A percentile compares a stretch with the other conserved stretches of the same genome.
These are phyloP conservation scores for Wakefieldia striispora DNA, from an alignment of 768 basidiomycete genomes.

Conservation along the genomic window DNA sequence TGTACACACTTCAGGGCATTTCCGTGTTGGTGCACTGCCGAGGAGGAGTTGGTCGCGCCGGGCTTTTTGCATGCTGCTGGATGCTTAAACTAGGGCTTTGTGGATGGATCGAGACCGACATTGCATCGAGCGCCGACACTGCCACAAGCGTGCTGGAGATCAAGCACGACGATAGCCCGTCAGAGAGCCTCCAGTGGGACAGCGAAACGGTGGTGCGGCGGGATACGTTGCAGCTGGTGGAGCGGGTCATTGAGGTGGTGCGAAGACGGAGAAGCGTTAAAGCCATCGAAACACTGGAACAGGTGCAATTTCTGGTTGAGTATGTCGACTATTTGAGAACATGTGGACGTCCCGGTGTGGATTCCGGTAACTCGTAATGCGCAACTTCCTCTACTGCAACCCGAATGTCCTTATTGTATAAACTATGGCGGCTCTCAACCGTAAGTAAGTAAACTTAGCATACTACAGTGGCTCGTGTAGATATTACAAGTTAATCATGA, in stretches of 20 bases:
- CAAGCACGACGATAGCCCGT: background rate
- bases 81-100: slow-evolving; percentile 88
- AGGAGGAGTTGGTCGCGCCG: slow-evolving; percentile 92
- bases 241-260: slow-evolving; percentile 70
- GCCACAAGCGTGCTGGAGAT: slow-evolving; percentile 10
- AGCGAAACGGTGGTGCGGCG: slow-evolving; percentile 29
- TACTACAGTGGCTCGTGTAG: background rate
- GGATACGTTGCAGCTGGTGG: slow-evolving; percentile 64
- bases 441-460: background rate
- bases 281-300: slow-evolving; percentile 92
- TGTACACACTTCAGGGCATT: slow-evolving; percentile 71
- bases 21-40: slow-evolving; percentile 86
- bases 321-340: slow-evolving; percentile 62
- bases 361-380: background rate
- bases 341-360: background rate
- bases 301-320: slow-evolving; percentile 80
- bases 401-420: background rate
- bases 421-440: background rate
- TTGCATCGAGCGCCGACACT: background rate
- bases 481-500: background rate
- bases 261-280: slow-evolving; percentile 79
- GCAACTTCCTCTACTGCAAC: background rate
- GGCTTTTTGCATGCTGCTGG: slow-evolving; percentile 91
- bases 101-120: slow-evolving; percentile 51
- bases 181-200: slow-evolving; percentile 15